phyloP scores from a whole-genome alignment of 352 stramenopile genomes.

The Phytophthora sojae region DNA sequence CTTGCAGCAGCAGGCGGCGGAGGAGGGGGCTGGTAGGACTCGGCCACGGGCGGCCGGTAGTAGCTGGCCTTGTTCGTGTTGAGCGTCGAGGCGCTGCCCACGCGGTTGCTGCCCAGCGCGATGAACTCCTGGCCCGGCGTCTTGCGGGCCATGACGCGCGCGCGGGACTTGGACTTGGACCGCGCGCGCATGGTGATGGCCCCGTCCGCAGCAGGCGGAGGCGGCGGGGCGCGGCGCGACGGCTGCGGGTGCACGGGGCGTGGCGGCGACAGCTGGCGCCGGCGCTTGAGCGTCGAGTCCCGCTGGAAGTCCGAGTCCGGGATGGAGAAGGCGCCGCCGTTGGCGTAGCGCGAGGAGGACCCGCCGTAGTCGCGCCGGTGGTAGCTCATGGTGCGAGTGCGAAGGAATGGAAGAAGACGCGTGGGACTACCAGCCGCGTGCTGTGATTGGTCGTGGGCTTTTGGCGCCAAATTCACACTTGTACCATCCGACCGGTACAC shows the following conservation, averaged over 20 bases:
- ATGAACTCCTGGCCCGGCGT: constrained; percentile 54
- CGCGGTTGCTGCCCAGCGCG: constrained; percentile 47
- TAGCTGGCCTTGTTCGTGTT: constrained; percentile 55
- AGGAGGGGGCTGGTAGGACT: constrained; percentile 12
- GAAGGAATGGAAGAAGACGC: background rate
- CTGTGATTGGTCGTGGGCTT: background rate
- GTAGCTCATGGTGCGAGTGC: constrained; percentile 21
- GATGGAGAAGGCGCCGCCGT: constrained; percentile 54
- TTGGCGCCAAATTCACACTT: background rate
- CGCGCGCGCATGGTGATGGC: constrained; percentile 49
- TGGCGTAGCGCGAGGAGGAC: constrained; percentile 32
- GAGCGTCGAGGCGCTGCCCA: constrained; percentile 20
- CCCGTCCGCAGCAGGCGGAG: background rate
- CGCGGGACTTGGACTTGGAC: constrained; percentile 73
- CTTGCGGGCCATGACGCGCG: constrained; percentile 34
- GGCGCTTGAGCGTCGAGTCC: constrained; percentile 63
- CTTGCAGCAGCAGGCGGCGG: background rate
- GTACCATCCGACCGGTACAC: background rate
- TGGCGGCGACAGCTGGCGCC: constrained; percentile 34
- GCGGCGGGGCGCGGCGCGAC: constrained; percentile 5
- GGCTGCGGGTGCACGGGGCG: background rate
- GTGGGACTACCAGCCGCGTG: background rate
- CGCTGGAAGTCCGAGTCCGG: constrained; percentile 66
- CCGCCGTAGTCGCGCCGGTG: constrained; percentile 28
- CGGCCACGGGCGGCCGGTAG: constrained; percentile 21